phyloP scores from a whole-genome alignment of 345 rosid species.

The Mallotus nudiflorus region DNA sequence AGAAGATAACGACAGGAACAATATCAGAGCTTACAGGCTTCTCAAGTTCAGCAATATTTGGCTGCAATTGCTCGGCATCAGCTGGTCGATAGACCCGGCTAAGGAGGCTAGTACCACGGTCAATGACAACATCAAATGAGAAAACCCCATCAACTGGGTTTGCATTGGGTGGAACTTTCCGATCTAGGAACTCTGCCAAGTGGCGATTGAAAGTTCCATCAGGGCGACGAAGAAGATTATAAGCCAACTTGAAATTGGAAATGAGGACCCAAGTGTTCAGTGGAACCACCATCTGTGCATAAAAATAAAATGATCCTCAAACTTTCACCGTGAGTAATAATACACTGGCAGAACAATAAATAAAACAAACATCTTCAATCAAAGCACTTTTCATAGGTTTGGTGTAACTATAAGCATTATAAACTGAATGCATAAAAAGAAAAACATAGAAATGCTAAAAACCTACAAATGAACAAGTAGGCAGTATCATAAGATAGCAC shows the following conservation, averaged over 20 bases:
- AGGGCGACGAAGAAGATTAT: constrained; percentile 77
- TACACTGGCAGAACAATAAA: not conserved
- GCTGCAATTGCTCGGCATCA: constrained; percentile 41
- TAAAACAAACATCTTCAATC: not conserved
- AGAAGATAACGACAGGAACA: constrained; percentile 77
- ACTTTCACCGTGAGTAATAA: not conserved
- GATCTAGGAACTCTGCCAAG: constrained; percentile 89
- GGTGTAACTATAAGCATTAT: not conserved
- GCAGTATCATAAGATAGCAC: not conserved
- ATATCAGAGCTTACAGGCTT: constrained; percentile 64
- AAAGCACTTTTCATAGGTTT: too few species aligned
- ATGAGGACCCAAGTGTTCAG: constrained; percentile 88
- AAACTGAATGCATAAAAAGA: constrained; percentile 7
- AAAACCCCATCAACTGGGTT: constrained; percentile 74
- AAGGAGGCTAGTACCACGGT: constrained; percentile 54
- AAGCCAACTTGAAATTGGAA: constrained; percentile 82
- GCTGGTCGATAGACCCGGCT: constrained; percentile 68
- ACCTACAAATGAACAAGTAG: not conserved
- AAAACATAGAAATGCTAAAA: constrained; percentile 11
- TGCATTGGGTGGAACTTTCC: constrained; percentile 73
- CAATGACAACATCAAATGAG: constrained; percentile 73
- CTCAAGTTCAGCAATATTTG: constrained; percentile 53
- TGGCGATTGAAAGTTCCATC: constrained; percentile 93
- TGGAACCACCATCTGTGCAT: constrained; percentile 77
- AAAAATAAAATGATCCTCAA: constrained; percentile 23